Evolutionary conservation across 2,329 filamentous ascomycete genomes (phyloP), one percentile per base, ranked within the genome.

Genomic region (Microdochium trichocladiopsis): DNA sequence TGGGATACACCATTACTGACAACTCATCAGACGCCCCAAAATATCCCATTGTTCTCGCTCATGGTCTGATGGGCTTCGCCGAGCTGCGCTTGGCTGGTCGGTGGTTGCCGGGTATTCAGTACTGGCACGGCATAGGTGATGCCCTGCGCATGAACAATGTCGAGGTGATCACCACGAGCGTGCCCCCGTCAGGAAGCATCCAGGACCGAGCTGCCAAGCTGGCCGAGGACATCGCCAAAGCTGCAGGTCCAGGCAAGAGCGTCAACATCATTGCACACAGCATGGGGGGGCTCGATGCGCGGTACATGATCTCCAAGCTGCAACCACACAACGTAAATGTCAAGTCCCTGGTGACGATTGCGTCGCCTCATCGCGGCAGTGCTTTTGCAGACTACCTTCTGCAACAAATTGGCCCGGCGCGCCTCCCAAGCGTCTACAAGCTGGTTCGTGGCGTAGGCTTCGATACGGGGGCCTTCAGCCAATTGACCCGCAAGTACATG

Each of bases 201-300:
- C 77, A 81, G 64, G 72, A 78, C 55, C 78, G 83, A 52, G 83
- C 83, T 24, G 73, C 75, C 53, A 75, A 75, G 58, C 74, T 87
- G n/a, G 74, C 75, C 28, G 61, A 69, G 56, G 74, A 79, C 56
- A 84, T 86, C 53, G 72, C 72, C 48, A 60, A 66, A 22, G 68
- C 66, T 10, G 72, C 77, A 1, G 41, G 41, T 3, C 59, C 65
- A 22, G 73, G 73, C 18, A 71, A 69, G 55, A 80, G 84, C 50
- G 89, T 96, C 57, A 90, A 89, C 63, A 88, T 96, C 54, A 76
- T 91, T 21, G 82, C 82, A 41, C 87, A 91, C 69, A 80, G 76
- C 58, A 85, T 85, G 82, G 82, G 83, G 48, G 83, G 83, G 2
- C 72, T 87, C 3, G 83, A 86, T 63, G 78, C 82, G 10, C 73